phyloP scores from a whole-genome alignment of 129 eudicot species.

The Lactuca saligna region DNA sequence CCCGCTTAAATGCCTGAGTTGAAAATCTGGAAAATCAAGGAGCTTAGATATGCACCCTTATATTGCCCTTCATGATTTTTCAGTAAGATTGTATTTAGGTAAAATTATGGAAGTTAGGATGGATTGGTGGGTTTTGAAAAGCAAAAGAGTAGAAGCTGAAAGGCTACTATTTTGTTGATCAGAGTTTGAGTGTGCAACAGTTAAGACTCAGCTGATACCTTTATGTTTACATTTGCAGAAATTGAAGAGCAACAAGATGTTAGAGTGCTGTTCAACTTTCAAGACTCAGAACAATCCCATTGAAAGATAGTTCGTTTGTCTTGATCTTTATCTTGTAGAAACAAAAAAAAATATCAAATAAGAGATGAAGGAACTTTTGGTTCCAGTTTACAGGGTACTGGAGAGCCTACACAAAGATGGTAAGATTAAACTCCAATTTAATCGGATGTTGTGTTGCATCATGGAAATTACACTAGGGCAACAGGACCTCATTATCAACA shows the following conservation, averaged over 20 bases:
- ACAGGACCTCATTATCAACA: background rate
- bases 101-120: constrained; percentile 19
- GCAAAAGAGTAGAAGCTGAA: constrained; percentile 24
- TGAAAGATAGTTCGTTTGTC: constrained; percentile 57
- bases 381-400: constrained; percentile 12
- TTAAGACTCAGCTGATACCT: constrained; percentile 41
- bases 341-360: constrained; percentile 1
- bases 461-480: background rate
- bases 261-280: constrained; percentile 18
- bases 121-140: constrained; percentile 5
- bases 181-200: constrained; percentile 17
- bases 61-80: background rate
- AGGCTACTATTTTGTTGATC: constrained; percentile 7
- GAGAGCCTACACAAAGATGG: constrained; percentile 11
- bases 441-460: background rate
- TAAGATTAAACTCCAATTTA: constrained; percentile 25
- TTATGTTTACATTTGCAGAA: constrained; percentile 51
- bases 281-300: constrained; percentile 30
- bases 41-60: background rate
- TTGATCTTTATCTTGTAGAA: constrained; percentile 14
- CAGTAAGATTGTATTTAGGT: constrained; percentile 12
- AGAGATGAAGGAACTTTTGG: constrained; percentile 10
- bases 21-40: constrained; percentile 2
- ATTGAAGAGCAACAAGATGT: constrained; percentile 16
- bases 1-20: background rate